Percentiles rank a stretch among this genome's conserved stretches.
phyloP scores from a whole-genome alignment of 2,329 filamentous ascomycete genomes.

The Dichotomopilus funicola region DNA sequence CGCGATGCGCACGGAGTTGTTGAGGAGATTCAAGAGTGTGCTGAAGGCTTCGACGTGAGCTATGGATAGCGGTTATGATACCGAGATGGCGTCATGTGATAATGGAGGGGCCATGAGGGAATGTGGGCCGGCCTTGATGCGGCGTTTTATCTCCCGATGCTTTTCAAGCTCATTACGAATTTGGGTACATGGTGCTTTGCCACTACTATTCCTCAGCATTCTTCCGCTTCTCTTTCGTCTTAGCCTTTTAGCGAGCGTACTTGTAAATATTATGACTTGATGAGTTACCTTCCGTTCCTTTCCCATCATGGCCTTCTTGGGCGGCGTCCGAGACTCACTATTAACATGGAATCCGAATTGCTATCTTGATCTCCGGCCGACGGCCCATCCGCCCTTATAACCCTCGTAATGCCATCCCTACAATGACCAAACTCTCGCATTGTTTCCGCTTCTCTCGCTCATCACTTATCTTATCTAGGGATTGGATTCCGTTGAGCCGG shows the following conservation, averaged over 20 bases:
- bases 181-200: too few relatives aligned
- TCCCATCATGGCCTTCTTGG: too few relatives aligned
- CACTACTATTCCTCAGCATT: too few relatives aligned
- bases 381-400: conserved; percentile 29
- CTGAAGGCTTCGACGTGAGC: conserved; percentile 31
- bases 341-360: not conserved
- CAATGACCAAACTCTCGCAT: conserved; percentile 63
- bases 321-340: not conserved
- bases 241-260: too few relatives aligned
- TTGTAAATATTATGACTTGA: too few relatives aligned
- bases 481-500: conserved; percentile 63
- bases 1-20: conserved; percentile 57
- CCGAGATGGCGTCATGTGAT: too few relatives aligned
- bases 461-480: conserved; percentile 41
- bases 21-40: conserved; percentile 44
- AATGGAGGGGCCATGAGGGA: too few relatives aligned
- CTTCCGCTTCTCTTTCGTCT: too few relatives aligned
- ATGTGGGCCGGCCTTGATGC: too few relatives aligned
- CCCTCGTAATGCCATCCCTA: conserved; percentile 72
- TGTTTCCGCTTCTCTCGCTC: conserved; percentile 42
- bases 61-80: not conserved
- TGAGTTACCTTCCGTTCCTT: too few relatives aligned
- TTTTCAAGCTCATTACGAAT: too few relatives aligned
- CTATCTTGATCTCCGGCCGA: not conserved
- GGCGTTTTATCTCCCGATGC: too few relatives aligned